Evolutionary conservation across 1,139 yeast genomes (phyloP), one percentile per base, ranked within the genome.

Genomic region (Kodamaea derodonti): DNA sequence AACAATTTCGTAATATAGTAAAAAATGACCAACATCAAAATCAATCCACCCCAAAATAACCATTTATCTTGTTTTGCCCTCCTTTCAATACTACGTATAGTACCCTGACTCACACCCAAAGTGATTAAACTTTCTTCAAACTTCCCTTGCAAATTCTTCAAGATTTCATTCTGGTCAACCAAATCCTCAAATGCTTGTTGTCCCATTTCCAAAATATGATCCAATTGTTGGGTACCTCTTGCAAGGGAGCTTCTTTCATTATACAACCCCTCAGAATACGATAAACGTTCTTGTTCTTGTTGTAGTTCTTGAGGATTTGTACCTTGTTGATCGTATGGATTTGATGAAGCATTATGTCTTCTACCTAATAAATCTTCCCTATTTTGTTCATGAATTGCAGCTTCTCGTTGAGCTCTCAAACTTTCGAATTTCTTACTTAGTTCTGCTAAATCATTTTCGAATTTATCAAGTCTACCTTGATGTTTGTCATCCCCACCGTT

Each of bases 11-110:
- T 54, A 34, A 90, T 80, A 42, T 77, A 72, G 62, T 81, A 87
- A 62, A 90, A 85, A 18, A 78, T 62, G 12, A 82, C 67, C 39
- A 90, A 53, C 65, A 85, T 74, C 22, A 82, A 44, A 2, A 75
- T 37, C 4, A 85, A 77, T 20, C 90, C 87, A 14, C 81, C 79
- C 72, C 86, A 88, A 55, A 92, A 94, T 26, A 92, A 65, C 73
- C 88, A 76, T 56, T 88, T 88, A 57, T 92, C 98, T 58, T 86
- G 85, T 47, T 75, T 76, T n/a, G 95, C 94, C 37, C 95, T 75
- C 46, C 78, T 75, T 57, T 88, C 95, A 30, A 92, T 84, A 41
- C 76, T 72, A 37, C 86, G 67, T 32, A 92, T 88, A 1, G 98
- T 92, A 7, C 84, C 84, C 46, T 78, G 82, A 31, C 95, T 84